phyloP scores from a whole-genome alignment of 1,284 basidiomycete species.

The Vanrija humicola region DNA sequence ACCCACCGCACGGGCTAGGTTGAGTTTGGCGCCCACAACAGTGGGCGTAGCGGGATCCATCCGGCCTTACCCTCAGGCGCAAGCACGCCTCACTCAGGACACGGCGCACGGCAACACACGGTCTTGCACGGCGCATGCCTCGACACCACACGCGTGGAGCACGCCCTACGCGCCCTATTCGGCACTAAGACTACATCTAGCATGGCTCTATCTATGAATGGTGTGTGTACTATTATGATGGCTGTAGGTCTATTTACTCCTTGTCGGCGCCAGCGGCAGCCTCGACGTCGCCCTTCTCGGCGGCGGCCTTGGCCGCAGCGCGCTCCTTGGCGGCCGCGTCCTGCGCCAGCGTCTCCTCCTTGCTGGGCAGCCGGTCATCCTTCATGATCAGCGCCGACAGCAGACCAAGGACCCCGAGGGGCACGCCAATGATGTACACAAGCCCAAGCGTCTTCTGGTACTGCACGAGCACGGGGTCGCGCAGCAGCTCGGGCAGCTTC shows the following conservation, averaged over 20 bases:
- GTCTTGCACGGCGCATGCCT: no score
- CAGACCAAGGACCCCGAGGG: slow-evolving; percentile 33
- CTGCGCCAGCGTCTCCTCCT: slow-evolving; percentile 16
- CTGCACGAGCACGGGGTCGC: slow-evolving; percentile 27
- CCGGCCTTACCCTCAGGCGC: no score
- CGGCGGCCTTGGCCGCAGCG: neutral
- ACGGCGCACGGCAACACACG: no score
- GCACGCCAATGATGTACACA: slow-evolving; percentile 43
- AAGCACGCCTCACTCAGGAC: no score
- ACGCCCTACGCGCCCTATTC: no score
- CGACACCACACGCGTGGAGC: no score
- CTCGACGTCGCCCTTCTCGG: slow-evolving; percentile 8
- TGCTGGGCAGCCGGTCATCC: slow-evolving; percentile 37
- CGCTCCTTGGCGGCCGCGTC: slow-evolving; percentile 19
- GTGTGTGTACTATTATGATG: no score
- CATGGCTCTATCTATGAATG: neutral
- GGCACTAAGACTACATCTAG: neutral
- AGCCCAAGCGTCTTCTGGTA: slow-evolving; percentile 39
- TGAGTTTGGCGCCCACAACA: no score
- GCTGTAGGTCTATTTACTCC: neutral
- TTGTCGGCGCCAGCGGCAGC: slow-evolving; percentile 16
- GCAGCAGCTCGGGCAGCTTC: slow-evolving; percentile 30
- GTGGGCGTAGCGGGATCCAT: no score
- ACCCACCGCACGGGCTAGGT: no score
- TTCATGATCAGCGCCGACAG: slow-evolving; percentile 33